Percentiles rank a stretch among this genome's conserved stretches.
Evolutionary conservation across 768 basidiomycete species (phyloP).

Genomic region (Strobilomyces echinocephalus): DNA sequence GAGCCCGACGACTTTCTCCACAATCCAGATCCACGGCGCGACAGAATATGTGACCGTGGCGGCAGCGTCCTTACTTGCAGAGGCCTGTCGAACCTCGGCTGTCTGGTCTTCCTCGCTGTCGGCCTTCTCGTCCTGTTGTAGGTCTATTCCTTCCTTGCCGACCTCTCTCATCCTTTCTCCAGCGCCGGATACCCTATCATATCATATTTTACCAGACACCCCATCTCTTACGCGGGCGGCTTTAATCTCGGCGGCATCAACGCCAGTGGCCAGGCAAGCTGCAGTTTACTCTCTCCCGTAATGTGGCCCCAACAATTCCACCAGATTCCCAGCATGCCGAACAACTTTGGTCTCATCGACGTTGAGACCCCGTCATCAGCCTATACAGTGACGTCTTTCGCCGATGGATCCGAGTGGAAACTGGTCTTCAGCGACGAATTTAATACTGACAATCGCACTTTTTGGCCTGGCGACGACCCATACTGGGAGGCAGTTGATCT

Average conservation of each 20-base stretch:
- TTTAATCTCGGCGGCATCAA: slow-evolving; percentile 79
- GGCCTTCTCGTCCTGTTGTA: slow-evolving; percentile 61
- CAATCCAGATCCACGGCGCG: slow-evolving; percentile 64
- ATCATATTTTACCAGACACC: slow-evolving; percentile 47
- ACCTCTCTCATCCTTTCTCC: slow-evolving; percentile 1
- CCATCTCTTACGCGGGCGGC: slow-evolving; percentile 48
- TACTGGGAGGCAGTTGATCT: slow-evolving; percentile 84
- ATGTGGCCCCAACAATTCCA: neutral
- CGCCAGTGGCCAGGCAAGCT: slow-evolving; percentile 59
- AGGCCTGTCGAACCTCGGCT: slow-evolving; percentile 70
- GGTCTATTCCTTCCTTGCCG: slow-evolving; percentile 16
- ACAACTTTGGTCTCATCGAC: slow-evolving; percentile 74
- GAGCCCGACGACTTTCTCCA: slow-evolving; percentile 73
- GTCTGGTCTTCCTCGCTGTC: slow-evolving; percentile 50
- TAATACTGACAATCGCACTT: slow-evolving; percentile 70
- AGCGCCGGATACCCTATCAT: slow-evolving; percentile 65
- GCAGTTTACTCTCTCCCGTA: neutral
- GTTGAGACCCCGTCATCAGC: slow-evolving; percentile 61
- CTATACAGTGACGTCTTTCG: slow-evolving; percentile 50
- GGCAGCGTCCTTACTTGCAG: slow-evolving; percentile 62
- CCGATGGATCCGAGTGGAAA: slow-evolving; percentile 49
- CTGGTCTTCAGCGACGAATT: slow-evolving; percentile 91
- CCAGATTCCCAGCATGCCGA: slow-evolving; percentile 53
- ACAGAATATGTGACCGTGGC: slow-evolving; percentile 48
- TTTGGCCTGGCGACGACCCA: slow-evolving; percentile 78